These are phyloP conservation scores for Aspergillus fischeri DNA, from an alignment of 2,329 filamentous ascomycete species.

Conservation along the genomic window DNA sequence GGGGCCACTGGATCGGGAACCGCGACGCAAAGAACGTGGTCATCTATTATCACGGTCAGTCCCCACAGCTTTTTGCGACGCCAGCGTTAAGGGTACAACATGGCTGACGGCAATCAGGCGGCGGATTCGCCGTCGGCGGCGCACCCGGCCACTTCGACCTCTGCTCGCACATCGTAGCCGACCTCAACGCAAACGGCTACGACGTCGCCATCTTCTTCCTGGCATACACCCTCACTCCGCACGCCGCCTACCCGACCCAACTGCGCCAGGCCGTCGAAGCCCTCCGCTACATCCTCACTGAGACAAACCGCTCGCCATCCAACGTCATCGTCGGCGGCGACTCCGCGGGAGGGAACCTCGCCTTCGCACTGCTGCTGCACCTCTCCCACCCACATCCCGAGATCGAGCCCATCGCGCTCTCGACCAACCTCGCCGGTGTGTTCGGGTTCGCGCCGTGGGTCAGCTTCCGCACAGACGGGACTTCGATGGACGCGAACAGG, in stretches of 20 bases:
- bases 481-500: constrained; percentile 42
- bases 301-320: constrained; percentile 26
- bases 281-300: constrained; percentile 35
- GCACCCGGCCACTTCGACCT: constrained; percentile 43
- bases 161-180: constrained; percentile 38
- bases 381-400: constrained; percentile 52
- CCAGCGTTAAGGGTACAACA: too few species aligned
- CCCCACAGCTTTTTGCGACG: neutral
- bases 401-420: constrained; percentile 36
- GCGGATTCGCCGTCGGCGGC: constrained; percentile 50
- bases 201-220: constrained; percentile 48
- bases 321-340: constrained; percentile 38
- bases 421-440: constrained; percentile 41
- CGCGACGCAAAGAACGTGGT: constrained; percentile 37
- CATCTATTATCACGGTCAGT: constrained; percentile 36
- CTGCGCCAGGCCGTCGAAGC: constrained; percentile 35
- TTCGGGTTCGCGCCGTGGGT: constrained; percentile 56
- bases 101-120: constrained; percentile 34
- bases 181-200: constrained; percentile 38
- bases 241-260: constrained; percentile 36
- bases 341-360: constrained; percentile 40
- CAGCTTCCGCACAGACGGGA: constrained; percentile 42
- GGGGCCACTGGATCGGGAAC: constrained; percentile 39
- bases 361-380: constrained; percentile 30
- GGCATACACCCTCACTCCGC: constrained; percentile 51